Base-by-base conservation (phyloP, 2,329 filamentous ascomycete species). In the Allantophomopsis lycopodina region DNA sequence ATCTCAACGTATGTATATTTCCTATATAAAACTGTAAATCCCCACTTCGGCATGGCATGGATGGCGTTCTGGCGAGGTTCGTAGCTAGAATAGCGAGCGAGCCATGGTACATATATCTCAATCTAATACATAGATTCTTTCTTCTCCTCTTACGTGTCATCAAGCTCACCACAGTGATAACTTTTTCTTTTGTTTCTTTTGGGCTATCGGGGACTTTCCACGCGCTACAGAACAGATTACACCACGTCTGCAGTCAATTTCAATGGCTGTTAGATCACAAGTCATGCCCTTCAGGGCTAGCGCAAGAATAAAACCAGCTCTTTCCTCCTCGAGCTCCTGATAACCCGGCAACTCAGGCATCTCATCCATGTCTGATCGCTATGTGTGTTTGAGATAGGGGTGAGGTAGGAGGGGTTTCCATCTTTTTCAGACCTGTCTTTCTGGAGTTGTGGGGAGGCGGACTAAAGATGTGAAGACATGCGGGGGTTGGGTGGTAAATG, bases 391-490 rank as follows among this genome's bases (percentile, higher is more conserved):
- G 23, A 6, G 7, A 28, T 28, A 28, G 23, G 23, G 11, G 23
- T 40, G 40, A 31, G 36, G 39, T 41, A 39, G 31, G 36, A n/a
- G 44, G 37, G 35, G 42, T 44, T 47, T 51, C 47, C 46, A 43
- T 66, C 66, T 60, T 60, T 68, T 61, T 69, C 68, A 69, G 69
- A 72, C 61, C 68, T 70, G 64, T 60, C 55, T 51, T 60, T 52
- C 59, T 57, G 44, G 54, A 70, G 66, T 56, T 57, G 58, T 67
- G 59, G 64, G 61, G 60, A 58, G 60, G 59, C 61, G 64, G 69
- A 72, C 69, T 73, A 72, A 68, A 64, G 66, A 66, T 63, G 62
- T 50, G 66, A 66, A 61, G 59, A 72, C 65, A 71, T 57, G 17
- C 6, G 16, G 31, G 32, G n/a, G n/a, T n/a, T n/a, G 32, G 5